phyloP scores from a whole-genome alignment of 2,329 filamentous ascomycete species.

The Neurospora sp. region DNA sequence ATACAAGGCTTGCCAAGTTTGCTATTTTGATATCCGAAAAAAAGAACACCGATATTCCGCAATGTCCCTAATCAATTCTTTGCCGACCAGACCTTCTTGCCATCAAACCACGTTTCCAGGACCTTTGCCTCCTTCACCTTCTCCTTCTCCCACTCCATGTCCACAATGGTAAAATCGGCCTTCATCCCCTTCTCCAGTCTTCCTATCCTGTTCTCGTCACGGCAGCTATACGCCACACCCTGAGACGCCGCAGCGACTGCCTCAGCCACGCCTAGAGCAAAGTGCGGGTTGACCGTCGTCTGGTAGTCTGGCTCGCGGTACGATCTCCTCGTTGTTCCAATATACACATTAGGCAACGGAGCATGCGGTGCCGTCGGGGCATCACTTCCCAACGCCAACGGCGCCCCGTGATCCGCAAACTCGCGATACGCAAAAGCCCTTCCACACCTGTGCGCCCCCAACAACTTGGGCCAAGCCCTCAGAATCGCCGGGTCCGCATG shows the following conservation, averaged over 20 bases:
- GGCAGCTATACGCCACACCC: constrained; percentile 49
- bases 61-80: constrained; percentile 16
- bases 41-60: too few relatives aligned
- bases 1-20: neutral
- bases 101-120: constrained; percentile 44
- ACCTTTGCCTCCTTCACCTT: constrained; percentile 36
- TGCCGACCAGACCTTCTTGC: constrained; percentile 30
- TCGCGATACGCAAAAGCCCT: constrained; percentile 56
- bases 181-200: constrained; percentile 40
- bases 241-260: constrained; percentile 43
- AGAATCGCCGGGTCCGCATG: constrained; percentile 53
- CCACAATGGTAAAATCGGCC: constrained; percentile 48
- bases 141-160: constrained; percentile 39
- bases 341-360: constrained; percentile 47
- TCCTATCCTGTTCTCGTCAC: constrained; percentile 44
- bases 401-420: constrained; percentile 44
- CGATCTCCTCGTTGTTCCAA: constrained; percentile 47
- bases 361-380: constrained; percentile 48
- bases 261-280: constrained; percentile 42
- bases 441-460: constrained; percentile 43
- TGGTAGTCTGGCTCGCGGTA: constrained; percentile 36
- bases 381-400: constrained; percentile 49
- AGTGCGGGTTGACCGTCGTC: constrained; percentile 40
- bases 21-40: neutral
- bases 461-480: constrained; percentile 47